A percentile compares a stretch with the other conserved stretches of the same genome.
phyloP scores from a whole-genome alignment of 495 filamentous ascomycete species.

The Penicillium pancosmium region DNA sequence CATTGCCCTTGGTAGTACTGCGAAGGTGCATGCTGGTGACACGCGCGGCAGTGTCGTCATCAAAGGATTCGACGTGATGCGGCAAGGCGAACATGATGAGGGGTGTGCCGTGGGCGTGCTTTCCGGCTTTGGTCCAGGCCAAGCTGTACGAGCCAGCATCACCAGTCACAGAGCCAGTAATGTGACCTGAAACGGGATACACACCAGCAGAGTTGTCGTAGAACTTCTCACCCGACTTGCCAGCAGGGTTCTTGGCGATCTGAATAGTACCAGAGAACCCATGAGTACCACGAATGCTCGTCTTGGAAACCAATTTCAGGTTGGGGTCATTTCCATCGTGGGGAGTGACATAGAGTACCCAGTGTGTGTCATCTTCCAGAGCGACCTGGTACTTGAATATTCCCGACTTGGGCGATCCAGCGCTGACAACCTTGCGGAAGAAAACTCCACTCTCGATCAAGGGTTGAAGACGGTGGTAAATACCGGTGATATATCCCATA shows the following conservation, averaged over 20 bases:
- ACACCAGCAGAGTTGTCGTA: constrained; percentile 78
- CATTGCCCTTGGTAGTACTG: constrained; percentile 85
- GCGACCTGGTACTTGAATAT: constrained; percentile 77
- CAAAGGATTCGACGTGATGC: constrained; percentile 81
- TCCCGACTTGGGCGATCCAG: constrained; percentile 56
- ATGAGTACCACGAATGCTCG: constrained; percentile 49
- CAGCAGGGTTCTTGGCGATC: constrained; percentile 71
- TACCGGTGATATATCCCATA: constrained; percentile 81
- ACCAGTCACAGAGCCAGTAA: constrained; percentile 64
- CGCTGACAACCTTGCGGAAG: constrained; percentile 67
- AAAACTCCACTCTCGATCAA: constrained; percentile 72
- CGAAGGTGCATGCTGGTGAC: constrained; percentile 64
- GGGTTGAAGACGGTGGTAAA: constrained; percentile 73
- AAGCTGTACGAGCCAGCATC: constrained; percentile 71
- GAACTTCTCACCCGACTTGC: constrained; percentile 60
- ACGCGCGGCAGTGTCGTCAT: constrained; percentile 54
- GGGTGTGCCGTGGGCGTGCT: constrained; percentile 39
- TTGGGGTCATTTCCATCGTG: constrained; percentile 45
- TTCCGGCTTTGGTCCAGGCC: constrained; percentile 67
- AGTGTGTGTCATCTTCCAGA: constrained; percentile 71
- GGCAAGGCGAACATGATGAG: constrained; percentile 89
- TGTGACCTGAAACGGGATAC: constrained; percentile 62
- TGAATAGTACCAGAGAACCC: constrained; percentile 75
- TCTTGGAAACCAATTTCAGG: constrained; percentile 50
- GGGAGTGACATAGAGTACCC: constrained; percentile 80